phyloP scores from a whole-genome alignment of 495 filamentous ascomycete genomes.

The Penicillium diatomitis region DNA sequence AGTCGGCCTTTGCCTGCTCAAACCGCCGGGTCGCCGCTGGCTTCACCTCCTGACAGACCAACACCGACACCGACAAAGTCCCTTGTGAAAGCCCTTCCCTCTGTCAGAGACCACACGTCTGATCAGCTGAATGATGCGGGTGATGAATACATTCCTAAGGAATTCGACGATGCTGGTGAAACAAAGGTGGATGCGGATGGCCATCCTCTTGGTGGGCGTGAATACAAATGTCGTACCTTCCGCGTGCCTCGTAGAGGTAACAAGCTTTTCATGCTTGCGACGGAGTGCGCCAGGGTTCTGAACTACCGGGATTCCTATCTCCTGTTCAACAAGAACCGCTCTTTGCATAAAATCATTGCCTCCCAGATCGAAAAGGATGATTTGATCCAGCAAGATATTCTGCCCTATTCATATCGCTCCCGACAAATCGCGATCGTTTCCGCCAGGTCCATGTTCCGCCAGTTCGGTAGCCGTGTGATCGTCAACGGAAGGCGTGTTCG shows the following conservation, averaged over 20 bases:
- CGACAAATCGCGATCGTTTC: conserved; percentile 98
- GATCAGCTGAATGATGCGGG: conserved; percentile 85
- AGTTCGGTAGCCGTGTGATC: conserved; percentile 96
- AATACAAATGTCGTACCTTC: conserved; percentile 92
- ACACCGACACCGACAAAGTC: conserved; percentile 87
- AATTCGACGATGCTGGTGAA: conserved; percentile 86
- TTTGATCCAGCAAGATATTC: conserved; percentile 84
- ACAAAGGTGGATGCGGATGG: conserved; percentile 84
- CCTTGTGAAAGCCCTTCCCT: conserved; percentile 89
- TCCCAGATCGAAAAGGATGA: conserved; percentile 95
- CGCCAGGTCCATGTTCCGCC: conserved; percentile 97
- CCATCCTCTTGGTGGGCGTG: conserved; percentile 67
- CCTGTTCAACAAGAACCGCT: conserved; percentile 98
- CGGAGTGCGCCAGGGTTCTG: conserved; percentile 90
- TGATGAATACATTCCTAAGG: conserved; percentile 94
- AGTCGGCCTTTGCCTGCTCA: conserved; percentile 57
- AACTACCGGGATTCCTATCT: conserved; percentile 96
- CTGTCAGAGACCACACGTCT: conserved; percentile 93
- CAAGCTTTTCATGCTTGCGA: conserved; percentile 98
- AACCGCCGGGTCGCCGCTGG: conserved; percentile 47
- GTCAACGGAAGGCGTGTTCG: conserved; percentile 80
- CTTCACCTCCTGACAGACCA: conserved; percentile 69
- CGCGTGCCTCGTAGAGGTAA: conserved; percentile 79
- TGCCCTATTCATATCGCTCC: conserved; percentile 96
- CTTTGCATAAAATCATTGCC: conserved; percentile 96